Evolutionary conservation across 495 filamentous ascomycete species (phyloP).

Genomic region (Rhypophila decipiens): DNA sequence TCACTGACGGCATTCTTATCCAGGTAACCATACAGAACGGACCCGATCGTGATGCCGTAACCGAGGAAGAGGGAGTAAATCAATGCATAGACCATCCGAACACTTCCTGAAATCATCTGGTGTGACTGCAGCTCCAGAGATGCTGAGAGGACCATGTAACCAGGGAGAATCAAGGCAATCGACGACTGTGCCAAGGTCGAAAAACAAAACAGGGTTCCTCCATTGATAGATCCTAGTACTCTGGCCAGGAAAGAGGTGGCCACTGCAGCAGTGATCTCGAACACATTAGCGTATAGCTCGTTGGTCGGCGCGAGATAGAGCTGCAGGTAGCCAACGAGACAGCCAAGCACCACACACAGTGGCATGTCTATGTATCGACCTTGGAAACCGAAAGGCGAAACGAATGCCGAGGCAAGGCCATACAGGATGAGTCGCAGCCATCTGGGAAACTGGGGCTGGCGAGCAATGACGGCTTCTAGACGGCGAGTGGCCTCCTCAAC

Average conservation of each 20-base stretch:
- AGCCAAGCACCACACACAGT: constrained; percentile 78
- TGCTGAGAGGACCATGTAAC: constrained; percentile 61
- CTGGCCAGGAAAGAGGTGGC: constrained; percentile 85
- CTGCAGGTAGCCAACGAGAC: constrained; percentile 73
- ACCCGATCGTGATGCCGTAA: constrained; percentile 95
- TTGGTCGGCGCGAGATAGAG: constrained; percentile 73
- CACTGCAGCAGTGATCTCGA: constrained; percentile 82
- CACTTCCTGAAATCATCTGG: constrained; percentile 81
- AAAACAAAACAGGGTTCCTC: constrained; percentile 77
- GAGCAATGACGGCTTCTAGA: constrained; percentile 59
- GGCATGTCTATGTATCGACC: constrained; percentile 85
- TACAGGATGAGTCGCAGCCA: constrained; percentile 78
- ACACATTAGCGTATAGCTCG: constrained; percentile 79
- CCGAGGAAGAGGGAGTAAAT: constrained; percentile 94
- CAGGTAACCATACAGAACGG: constrained; percentile 79
- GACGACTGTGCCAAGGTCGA: constrained; percentile 84
- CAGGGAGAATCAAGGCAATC: constrained; percentile 88
- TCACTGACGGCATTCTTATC: constrained; percentile 66
- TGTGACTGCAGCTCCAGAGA: constrained; percentile 83
- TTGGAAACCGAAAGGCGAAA: constrained; percentile 88
- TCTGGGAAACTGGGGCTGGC: constrained; percentile 55
- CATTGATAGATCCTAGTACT: constrained; percentile 75
- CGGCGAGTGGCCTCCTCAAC: constrained; percentile 74
- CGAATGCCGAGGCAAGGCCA: constrained; percentile 69
- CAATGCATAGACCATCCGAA: constrained; percentile 93